Conservation (phyloP, 768 basidiomycete genomes). For the Phaeotremella fagi region DNA sequence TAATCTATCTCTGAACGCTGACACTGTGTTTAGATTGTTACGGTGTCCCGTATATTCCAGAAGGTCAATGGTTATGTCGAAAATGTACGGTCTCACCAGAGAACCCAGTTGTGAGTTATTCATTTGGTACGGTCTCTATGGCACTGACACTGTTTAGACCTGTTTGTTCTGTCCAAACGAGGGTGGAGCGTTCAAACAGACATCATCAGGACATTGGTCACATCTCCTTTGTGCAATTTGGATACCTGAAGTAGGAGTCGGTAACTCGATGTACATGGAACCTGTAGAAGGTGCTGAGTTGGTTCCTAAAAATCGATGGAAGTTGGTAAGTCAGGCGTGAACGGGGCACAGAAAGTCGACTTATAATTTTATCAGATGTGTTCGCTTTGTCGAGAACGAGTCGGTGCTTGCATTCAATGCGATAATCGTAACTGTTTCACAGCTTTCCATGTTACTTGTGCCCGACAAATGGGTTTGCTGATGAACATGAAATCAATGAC, state of each 20-base stretch:
- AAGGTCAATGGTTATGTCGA: slow-evolving; percentile 97
- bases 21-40: slow-evolving; percentile 70
- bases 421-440: slow-evolving; percentile 81
- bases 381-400: slow-evolving; percentile 57
- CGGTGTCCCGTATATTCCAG: slow-evolving; percentile 97
- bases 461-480: slow-evolving; percentile 74
- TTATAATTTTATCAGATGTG: slow-evolving; percentile 53
- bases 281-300: slow-evolving; percentile 84
- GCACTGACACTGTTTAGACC: slow-evolving; percentile 54
- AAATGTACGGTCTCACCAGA: slow-evolving; percentile 98
- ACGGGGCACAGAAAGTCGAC: background rate
- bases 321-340: slow-evolving; percentile 60
- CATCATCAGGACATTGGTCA: slow-evolving; percentile 84
- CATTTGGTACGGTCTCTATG: background rate
- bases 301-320: slow-evolving; percentile 89
- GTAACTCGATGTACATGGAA: slow-evolving; percentile 97
- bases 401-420: slow-evolving; percentile 94
- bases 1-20: background rate
- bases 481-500: slow-evolving; percentile 48
- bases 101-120: slow-evolving; percentile 75
- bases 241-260: slow-evolving; percentile 89
- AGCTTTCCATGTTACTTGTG: slow-evolving; percentile 93
- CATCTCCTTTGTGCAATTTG: slow-evolving; percentile 96
- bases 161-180: slow-evolving; percentile 96
- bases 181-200: slow-evolving; percentile 98